phyloP scores from a whole-genome alignment of 1,139 yeast species.

The Taphrina communis region DNA sequence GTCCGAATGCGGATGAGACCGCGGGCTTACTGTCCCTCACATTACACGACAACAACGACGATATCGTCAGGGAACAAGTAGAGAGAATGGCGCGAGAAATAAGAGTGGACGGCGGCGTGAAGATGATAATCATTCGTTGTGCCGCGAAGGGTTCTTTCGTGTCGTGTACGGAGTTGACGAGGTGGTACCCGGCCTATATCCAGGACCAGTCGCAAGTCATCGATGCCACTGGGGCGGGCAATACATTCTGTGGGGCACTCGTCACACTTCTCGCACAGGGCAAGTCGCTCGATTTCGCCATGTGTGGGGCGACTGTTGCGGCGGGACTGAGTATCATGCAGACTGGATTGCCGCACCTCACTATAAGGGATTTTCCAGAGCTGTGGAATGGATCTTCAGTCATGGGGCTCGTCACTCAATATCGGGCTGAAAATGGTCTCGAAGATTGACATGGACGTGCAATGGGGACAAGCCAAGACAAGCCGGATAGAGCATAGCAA shows the following conservation, averaged over 20 bases:
- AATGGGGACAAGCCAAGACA: too few species aligned
- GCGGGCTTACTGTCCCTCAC: conserved; percentile 52
- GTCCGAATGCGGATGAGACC: conserved; percentile 88
- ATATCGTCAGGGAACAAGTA: background rate
- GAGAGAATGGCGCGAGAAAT: conserved; percentile 14
- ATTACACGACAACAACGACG: background rate
- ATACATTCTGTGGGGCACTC: conserved; percentile 83
- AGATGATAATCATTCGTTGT: conserved; percentile 14
- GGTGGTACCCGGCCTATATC: conserved; percentile 48
- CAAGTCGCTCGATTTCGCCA: conserved; percentile 19
- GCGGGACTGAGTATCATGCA: conserved; percentile 41
- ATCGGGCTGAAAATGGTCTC: background rate
- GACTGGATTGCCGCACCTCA: conserved; percentile 35
- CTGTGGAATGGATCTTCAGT: conserved; percentile 39
- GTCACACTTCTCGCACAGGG: conserved; percentile 59
- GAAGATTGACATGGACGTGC: too few species aligned
- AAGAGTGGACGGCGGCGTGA: conserved; percentile 4
- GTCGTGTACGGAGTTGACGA: background rate
- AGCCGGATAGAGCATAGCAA: too few species aligned
- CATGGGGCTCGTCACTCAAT: background rate
- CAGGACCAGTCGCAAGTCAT: conserved; percentile 57
- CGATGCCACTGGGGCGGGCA: conserved; percentile 96
- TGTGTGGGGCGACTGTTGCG: conserved; percentile 30
- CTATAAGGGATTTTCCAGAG: background rate
- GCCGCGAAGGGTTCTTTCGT: conserved; percentile 10